Base-by-base conservation (phyloP, 345 rosid genomes). In the Populus simonii region DNA sequence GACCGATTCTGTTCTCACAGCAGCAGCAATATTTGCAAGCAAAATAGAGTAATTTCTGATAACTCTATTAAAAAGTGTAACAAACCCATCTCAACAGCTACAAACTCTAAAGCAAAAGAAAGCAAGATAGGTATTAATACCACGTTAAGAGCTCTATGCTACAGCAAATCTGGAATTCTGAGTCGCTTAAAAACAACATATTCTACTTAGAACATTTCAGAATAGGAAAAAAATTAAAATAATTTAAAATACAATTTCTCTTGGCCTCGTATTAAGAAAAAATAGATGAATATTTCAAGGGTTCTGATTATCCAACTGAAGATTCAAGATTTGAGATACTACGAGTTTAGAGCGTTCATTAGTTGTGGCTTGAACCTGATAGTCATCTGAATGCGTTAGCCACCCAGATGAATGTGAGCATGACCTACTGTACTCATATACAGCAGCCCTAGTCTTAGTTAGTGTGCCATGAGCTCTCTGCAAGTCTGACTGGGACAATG, bases 341-440 rank as follows among this genome's bases (percentile, higher is more conserved):
- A 93, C 89, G 78, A 92, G 90, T 89, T 88, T 92, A 33, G 97
- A 91, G 78, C 93, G 88, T 81, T 94, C 98, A 79, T 75, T 89
- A 29, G 94, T 93, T 3, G 96, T 90, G 51, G 92, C 90, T 79
- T 92, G 95, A 51, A 92, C 95, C 72, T 75, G 89, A 71, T 86
- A 84, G 67, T 93, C 99, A 81, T 89, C 93, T 8, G 95, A 73
- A 15, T 69, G 84, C 71, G 87, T 33, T 51, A 88, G 74, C 94
- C 92, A 94, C 61, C 76, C 88, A 2, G 88, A 57, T 57, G 90
- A 68, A 59, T 88, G 90, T 20, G 91, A 79, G 81, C 79, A 88
- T 87, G 88, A 70, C 67, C 89, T 73, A 47, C 84, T 81, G 84
- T 91, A 93, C 65, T 92, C 98, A 8, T 82, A 87, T 31, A 25